Percentiles rank a stretch among this genome's conserved stretches.
Conservation (phyloP, 2,329 filamentous ascomycete species). For the Cytospora piceae region DNA sequence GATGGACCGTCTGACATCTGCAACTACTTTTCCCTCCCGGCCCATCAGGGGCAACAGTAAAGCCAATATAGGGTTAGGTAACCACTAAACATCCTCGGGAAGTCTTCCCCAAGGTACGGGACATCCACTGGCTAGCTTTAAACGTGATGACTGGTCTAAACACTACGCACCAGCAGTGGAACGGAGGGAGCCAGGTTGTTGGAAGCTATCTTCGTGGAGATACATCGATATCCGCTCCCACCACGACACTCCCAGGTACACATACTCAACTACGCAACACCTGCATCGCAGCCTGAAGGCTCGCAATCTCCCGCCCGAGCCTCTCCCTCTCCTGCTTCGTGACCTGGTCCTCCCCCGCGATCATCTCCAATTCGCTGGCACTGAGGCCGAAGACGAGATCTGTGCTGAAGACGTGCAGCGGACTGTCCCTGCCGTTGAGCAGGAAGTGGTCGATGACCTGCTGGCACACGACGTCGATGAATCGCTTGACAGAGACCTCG, state of each 20-base stretch:
- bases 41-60: no score
- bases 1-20: no score
- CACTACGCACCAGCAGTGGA: no score
- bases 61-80: no score
- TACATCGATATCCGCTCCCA: no score
- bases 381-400: constrained; percentile 53
- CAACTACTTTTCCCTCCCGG: no score
- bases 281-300: constrained; percentile 44
- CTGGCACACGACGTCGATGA: constrained; percentile 64
- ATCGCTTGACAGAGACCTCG: constrained; percentile 61
- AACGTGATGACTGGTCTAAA: no score
- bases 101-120: no score
- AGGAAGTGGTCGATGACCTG: constrained; percentile 61
- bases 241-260: neutral
- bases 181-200: no score
- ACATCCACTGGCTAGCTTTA: no score
- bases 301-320: constrained; percentile 50
- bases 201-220: no score
- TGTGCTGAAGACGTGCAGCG: constrained; percentile 56
- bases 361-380: constrained; percentile 52
- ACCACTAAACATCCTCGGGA: no score
- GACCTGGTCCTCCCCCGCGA: constrained; percentile 60
- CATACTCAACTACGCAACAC: constrained; percentile 31
- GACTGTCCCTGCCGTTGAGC: constrained; percentile 52
- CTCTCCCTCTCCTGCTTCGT: constrained; percentile 46